Evolutionary conservation across 2,329 filamentous ascomycete genomes (phyloP), one percentile per base, ranked within the genome.

Genomic region (Sphaerostilbella broomeana): DNA sequence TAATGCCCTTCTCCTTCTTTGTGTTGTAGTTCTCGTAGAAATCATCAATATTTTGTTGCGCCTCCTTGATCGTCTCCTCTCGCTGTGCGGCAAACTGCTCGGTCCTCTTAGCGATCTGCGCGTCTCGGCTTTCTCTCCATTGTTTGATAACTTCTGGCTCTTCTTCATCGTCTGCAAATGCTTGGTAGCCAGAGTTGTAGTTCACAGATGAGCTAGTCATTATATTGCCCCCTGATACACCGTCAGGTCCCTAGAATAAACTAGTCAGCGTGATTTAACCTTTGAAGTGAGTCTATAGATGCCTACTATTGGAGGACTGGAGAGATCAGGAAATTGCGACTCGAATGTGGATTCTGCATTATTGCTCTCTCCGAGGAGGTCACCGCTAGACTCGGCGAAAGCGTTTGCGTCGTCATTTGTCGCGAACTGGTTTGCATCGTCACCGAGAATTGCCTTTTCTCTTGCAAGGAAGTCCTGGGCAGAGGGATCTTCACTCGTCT

Each of bases 21-120:
- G 84, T 81, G 71, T 97, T 97, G 73, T 98, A 98, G 67, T 95
- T 95, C 59, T 95, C 89, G 72, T 98, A 98, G 68, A 97, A 98
- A 62, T 95, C 92, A 61, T 98, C 92, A 49, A 98, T 94, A 62
- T 94, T 92, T 60, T 89, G 77, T 58, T 88, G 87, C 9, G 92
- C 92, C 52, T 92, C 87, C 61, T 86, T 80, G 58, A 95, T 69
- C 2, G 88, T 95, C 61, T 90, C 81, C 47, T 79, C 77, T 61
- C 92, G 92, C 67, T 89, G 86, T 49, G 79, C 73, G 28, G 80
- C 78, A 39, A 90, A 90, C 50, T 90, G 79, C 62, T 94, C 81
- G 49, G 86, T 82, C 55, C 90, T 86, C 64, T 89, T 88, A 53
- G 82, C 73, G 50, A 94, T 83, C 57, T 82, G 79, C 26, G 83